A percentile compares a stretch with the other conserved stretches of the same genome.
Conservation (phyloP, 2,329 filamentous ascomycete species). For the Scedosporium apiospermum region DNA sequence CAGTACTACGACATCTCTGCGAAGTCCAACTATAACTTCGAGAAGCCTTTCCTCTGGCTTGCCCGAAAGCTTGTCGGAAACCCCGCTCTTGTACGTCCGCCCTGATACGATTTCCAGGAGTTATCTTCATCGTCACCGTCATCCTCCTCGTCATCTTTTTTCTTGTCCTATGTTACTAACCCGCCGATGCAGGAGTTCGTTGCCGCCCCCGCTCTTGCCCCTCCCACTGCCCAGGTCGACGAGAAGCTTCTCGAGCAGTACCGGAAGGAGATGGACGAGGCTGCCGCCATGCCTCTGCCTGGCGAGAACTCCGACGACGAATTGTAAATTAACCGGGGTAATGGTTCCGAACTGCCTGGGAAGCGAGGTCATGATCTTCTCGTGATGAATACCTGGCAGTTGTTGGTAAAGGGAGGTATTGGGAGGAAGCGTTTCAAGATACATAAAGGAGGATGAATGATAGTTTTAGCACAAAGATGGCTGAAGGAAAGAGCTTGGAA, state of each 20-base stretch:
- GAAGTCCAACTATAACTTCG: constrained; percentile 99
- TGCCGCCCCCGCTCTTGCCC: constrained; percentile 86
- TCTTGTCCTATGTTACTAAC: constrained; percentile 16
- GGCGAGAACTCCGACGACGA: constrained; percentile 81
- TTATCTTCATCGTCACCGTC: not conserved
- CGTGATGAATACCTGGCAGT: constrained; percentile 8
- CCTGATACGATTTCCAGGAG: not conserved
- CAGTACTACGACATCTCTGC: constrained; percentile 99
- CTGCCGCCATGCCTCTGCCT: constrained; percentile 75
- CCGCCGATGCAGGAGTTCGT: constrained; percentile 69
- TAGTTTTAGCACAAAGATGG: not conserved
- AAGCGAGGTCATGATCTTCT: constrained; percentile 9
- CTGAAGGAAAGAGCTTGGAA: not conserved
- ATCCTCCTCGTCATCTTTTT: not conserved
- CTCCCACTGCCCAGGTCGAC: constrained; percentile 86
- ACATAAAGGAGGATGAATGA: not conserved
- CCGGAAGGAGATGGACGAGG: constrained; percentile 78
- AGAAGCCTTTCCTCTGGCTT: constrained; percentile 99
- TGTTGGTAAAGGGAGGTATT: not conserved
- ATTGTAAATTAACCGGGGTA: constrained; percentile 33
- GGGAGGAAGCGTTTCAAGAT: not conserved
- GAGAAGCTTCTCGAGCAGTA: constrained; percentile 72
- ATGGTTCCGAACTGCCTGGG: constrained; percentile 7
- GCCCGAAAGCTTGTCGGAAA: constrained; percentile 98
- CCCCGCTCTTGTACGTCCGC: constrained; percentile 35